These are phyloP conservation scores for Candida dajiaensis DNA, from an alignment of 805 yeast species.

Conservation along the genomic window DNA sequence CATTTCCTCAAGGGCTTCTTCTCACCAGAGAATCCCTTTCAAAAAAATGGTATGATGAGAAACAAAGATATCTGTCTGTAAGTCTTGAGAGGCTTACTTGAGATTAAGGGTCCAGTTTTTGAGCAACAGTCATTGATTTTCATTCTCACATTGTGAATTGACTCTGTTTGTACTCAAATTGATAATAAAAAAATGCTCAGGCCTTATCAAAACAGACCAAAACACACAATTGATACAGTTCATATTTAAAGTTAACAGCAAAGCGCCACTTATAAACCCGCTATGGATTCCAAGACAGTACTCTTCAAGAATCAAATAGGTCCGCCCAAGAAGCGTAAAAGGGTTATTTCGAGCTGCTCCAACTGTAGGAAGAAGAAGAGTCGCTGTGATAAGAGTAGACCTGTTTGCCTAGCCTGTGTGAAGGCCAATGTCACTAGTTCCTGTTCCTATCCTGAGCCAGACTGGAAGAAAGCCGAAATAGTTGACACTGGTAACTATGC, in stretches of 20 bases:
- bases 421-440: conserved; percentile 42
- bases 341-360: conserved; percentile 20
- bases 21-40: too few relatives aligned
- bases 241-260: not conserved
- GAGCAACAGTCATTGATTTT: too few relatives aligned
- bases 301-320: conserved; percentile 8
- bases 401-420: conserved; percentile 47
- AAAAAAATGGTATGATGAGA: too few relatives aligned
- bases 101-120: too few relatives aligned
- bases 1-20: not conserved
- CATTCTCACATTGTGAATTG: too few relatives aligned
- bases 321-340: conserved; percentile 18
- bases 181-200: too few relatives aligned
- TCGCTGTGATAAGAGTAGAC: conserved; percentile 40
- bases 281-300: not conserved
- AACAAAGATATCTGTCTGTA: too few relatives aligned
- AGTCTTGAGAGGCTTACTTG: too few relatives aligned
- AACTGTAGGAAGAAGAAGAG: conserved; percentile 23
- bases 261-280: not conserved
- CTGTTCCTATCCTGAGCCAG: conserved; percentile 49
- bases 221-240: too few relatives aligned
- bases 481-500: conserved; percentile 10
- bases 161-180: too few relatives aligned
- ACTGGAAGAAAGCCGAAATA: conserved; percentile 39
- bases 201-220: not conserved